A percentile compares a stretch with the other conserved stretches of the same genome.
These are phyloP conservation scores for Aureobasidium sp. DNA, from an alignment of 2,329 filamentous ascomycete species.

Conservation along the genomic window DNA sequence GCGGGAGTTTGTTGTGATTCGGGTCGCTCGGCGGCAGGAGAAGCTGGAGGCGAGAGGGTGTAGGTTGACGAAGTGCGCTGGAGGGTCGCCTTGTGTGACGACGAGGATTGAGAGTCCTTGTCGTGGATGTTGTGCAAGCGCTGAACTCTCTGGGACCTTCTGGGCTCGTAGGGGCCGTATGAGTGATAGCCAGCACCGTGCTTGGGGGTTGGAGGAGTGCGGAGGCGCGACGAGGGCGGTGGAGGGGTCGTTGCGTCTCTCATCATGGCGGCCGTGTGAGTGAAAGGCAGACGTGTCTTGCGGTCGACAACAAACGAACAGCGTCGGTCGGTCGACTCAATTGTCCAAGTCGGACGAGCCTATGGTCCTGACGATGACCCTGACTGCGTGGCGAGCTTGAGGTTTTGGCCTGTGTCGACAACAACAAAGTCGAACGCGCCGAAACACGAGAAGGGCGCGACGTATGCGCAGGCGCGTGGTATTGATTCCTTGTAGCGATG, in stretches of 20 bases:
- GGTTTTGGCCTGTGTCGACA: neutral
- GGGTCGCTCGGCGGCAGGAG: constrained; percentile 19
- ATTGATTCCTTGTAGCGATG: neutral
- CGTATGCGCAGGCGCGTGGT: neutral
- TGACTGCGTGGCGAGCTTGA: neutral
- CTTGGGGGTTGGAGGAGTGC: constrained; percentile 60
- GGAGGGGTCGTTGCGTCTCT: constrained; percentile 37
- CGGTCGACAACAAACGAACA: neutral
- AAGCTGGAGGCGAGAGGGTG: constrained; percentile 34
- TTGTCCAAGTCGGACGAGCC: neutral
- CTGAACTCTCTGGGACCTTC: constrained; percentile 55
- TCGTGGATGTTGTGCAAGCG: constrained; percentile 3
- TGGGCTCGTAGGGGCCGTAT: constrained; percentile 64
- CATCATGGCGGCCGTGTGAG: constrained; percentile 1
- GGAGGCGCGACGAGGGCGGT: constrained; percentile 54
- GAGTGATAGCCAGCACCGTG: constrained; percentile 55
- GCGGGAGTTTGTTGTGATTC: neutral
- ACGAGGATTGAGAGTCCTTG: neutral
- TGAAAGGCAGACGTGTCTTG: neutral
- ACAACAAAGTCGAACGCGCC: neutral
- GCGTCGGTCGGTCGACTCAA: neutral
- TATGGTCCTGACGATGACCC: constrained; percentile 9
- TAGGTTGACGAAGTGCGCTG: constrained; percentile 32
- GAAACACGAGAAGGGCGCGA: constrained; percentile 4
- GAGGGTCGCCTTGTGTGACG: constrained; percentile 21